phyloP scores from a whole-genome alignment of 768 basidiomycete genomes.

The Boletales sp. region DNA sequence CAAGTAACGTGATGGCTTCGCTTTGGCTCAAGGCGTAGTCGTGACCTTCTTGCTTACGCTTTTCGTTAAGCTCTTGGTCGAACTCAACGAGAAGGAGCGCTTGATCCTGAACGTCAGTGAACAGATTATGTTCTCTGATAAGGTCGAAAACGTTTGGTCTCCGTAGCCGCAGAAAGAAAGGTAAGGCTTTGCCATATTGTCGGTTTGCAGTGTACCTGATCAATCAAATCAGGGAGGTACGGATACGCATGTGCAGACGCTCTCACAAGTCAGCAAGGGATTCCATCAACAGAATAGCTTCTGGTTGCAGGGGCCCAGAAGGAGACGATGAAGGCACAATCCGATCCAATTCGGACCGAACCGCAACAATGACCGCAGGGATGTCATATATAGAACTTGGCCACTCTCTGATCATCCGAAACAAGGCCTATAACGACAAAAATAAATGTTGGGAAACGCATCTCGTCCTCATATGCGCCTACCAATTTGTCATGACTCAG shows the following conservation, averaged over 20 bases:
- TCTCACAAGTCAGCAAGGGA: constrained; percentile 86
- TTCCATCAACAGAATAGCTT: constrained; percentile 78
- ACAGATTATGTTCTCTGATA: constrained; percentile 89
- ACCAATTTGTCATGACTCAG: constrained; percentile 75
- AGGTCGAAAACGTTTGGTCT: constrained; percentile 91
- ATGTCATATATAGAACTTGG: constrained; percentile 89
- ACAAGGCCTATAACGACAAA: constrained; percentile 50
- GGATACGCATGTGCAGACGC: not conserved
- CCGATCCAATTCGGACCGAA: constrained; percentile 77
- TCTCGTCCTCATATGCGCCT: not conserved
- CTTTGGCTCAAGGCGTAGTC: constrained; percentile 48
- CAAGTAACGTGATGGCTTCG: constrained; percentile 80
- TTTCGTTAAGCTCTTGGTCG: constrained; percentile 79
- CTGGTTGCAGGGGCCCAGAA: constrained; percentile 39
- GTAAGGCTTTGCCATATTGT: constrained; percentile 92
- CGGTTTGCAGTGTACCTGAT: constrained; percentile 78
- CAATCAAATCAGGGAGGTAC: not conserved
- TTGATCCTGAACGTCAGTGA: constrained; percentile 93
- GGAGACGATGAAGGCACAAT: constrained; percentile 48
- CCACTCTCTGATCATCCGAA: constrained; percentile 83
- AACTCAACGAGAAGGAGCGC: constrained; percentile 91
- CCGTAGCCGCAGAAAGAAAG: constrained; percentile 83
- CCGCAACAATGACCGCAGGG: constrained; percentile 81
- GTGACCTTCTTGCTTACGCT: constrained; percentile 42
- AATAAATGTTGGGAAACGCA: not conserved